These are phyloP conservation scores for Parastagonospora nodorum DNA, from an alignment of 2,329 filamentous ascomycete genomes.

Conservation along the genomic window DNA sequence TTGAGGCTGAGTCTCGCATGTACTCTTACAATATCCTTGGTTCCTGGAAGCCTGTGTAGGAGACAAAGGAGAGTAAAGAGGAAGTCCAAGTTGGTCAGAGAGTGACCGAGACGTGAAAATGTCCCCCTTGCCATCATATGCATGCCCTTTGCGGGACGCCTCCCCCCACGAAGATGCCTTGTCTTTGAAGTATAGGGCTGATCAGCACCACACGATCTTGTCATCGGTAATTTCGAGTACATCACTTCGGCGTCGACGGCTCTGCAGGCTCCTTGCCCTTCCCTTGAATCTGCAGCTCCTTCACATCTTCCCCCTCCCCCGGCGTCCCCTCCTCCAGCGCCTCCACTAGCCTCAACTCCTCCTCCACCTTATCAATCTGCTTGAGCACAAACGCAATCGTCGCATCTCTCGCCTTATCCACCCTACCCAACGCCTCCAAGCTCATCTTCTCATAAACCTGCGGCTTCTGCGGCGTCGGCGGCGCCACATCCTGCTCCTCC, in stretches of 20 bases:
- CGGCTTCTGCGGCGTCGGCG: slow-evolving; percentile 36
- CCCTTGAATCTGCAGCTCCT: slow-evolving; percentile 6
- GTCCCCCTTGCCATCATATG: no score
- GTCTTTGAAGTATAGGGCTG: no score
- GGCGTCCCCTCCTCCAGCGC: slow-evolving; percentile 26
- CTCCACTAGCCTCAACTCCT: slow-evolving; percentile 37
- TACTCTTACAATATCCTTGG: no score
- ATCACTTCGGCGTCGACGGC: slow-evolving; percentile 10
- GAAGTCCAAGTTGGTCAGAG: no score
- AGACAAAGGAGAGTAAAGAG: no score
- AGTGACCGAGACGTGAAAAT: no score
- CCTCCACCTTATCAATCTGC: slow-evolving; percentile 58
- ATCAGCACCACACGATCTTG: no score
- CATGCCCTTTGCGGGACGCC: no score
- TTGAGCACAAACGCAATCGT: slow-evolving; percentile 59
- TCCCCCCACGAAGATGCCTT: no score
- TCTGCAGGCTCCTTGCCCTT: slow-evolving; percentile 5
- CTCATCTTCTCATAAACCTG: slow-evolving; percentile 51
- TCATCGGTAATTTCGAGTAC: background rate
- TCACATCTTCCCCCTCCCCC: slow-evolving; percentile 18
- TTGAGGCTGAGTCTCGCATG: no score
- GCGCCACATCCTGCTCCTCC: slow-evolving; percentile 24
- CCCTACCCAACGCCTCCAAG: slow-evolving; percentile 46
- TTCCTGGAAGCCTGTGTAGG: no score
- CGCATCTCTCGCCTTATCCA: slow-evolving; percentile 59